Evolutionary conservation across 1,284 basidiomycete genomes (phyloP), one percentile per base, ranked within the genome.

Genomic region (Waitea zeae): DNA sequence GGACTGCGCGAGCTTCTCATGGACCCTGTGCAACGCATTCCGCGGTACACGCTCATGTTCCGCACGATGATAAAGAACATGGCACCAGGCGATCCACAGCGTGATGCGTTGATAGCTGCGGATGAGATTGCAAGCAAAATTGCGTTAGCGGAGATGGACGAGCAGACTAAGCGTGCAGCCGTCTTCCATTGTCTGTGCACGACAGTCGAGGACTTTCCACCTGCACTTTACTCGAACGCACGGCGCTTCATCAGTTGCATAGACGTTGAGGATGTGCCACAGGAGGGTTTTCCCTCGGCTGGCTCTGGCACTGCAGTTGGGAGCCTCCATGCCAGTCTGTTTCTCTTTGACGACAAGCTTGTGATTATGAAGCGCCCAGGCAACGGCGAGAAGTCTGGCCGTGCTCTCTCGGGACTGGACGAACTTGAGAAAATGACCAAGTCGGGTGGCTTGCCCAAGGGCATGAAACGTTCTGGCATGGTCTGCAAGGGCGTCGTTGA

Each of bases 11-110:
- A 98, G 53, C 70, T 99, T 29, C 64, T 99, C 29, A 96, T 97
- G 74, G 95, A 98, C 49, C 95, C 95, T n/a, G 87, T 97, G n/a
- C 95, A 99, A 53, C 78, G 95, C 18, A 88, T 98, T 42, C 92
- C 95, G 1, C 68, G 93, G 38, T 98, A 98, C 56, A 95, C 88
- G 2, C 64, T 99, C 17, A 66, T 99, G 42, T 87, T 96, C 54
- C 79, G 88, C 43, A 77, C 67, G 2, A 92, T 93, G 78, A 64
- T 88, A 46, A 89, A 89, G 53, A 69, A 80, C 47, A 83, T 92
- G 80, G 66, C 68, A 9, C 67, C 68, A 0, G 61, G 64, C 31
- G 86, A 92, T 45, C 64, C 71, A 2, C 86, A 90, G 46, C 68
- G 82, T n/a, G 63, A 67, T 3, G 82, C 81, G 46, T 61, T 98